phyloP scores from a whole-genome alignment of 2,329 filamentous ascomycete species.

The Xylariales sp. region DNA sequence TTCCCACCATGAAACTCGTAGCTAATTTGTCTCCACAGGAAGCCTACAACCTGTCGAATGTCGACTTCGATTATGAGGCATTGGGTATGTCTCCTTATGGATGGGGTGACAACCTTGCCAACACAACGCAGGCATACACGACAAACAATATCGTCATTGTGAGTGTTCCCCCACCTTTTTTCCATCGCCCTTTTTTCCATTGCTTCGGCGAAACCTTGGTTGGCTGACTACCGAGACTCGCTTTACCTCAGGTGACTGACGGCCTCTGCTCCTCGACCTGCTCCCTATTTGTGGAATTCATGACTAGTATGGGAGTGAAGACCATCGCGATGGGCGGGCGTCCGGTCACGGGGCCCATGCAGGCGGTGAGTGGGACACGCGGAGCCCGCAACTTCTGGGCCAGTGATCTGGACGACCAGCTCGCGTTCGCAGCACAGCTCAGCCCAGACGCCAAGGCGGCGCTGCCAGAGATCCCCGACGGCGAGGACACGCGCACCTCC shows the following conservation, averaged over 20 bases:
- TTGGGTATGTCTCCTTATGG: slow-evolving; percentile 8
- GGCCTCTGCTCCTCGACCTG: slow-evolving; percentile 26
- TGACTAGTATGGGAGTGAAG: slow-evolving; percentile 26
- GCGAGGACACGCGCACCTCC: no score
- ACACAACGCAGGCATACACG: slow-evolving; percentile 5
- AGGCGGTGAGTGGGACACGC: slow-evolving; percentile 62
- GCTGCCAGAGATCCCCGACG: slow-evolving; percentile 12
- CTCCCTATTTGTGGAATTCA: slow-evolving; percentile 24
- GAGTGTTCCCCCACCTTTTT: no score
- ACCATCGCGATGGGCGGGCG: slow-evolving; percentile 44
- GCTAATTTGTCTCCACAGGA: no score
- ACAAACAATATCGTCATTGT: slow-evolving; percentile 14
- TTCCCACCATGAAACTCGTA: no score
- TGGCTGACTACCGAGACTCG: not conserved
- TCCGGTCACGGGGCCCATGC: slow-evolving; percentile 44
- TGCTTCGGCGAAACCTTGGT: not conserved
- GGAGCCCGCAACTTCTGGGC: slow-evolving; percentile 34
- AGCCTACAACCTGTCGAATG: slow-evolving; percentile 13
- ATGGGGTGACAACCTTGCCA: slow-evolving; percentile 4
- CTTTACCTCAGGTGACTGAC: slow-evolving; percentile 17
- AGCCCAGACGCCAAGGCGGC: slow-evolving; percentile 4
- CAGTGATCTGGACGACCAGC: slow-evolving; percentile 12
- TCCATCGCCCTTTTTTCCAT: slow-evolving; percentile 2
- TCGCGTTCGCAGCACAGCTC: slow-evolving; percentile 5
- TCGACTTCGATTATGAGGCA: slow-evolving; percentile 6